A percentile compares a stretch with the other conserved stretches of the same genome.
phyloP scores from a whole-genome alignment of 1,284 basidiomycete species.

The Ustilago sp. region DNA sequence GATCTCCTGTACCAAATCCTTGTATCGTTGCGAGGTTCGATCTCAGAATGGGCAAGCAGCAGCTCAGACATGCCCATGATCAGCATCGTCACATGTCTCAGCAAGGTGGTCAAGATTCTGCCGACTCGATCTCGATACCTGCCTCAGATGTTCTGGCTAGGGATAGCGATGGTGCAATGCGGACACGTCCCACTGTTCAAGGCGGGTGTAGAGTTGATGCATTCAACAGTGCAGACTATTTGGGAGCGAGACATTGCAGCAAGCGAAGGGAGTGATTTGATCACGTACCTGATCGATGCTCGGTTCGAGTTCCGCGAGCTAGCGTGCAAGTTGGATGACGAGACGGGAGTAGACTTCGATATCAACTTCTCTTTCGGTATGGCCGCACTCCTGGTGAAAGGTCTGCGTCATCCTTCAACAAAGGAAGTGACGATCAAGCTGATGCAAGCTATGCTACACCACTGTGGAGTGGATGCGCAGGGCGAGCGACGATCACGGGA shows the following conservation, averaged over 20 bases:
- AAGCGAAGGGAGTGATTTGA: slow-evolving; percentile 49
- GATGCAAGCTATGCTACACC: slow-evolving; percentile 56
- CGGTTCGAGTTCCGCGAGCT: slow-evolving; percentile 62
- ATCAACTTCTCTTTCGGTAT: slow-evolving; percentile 65
- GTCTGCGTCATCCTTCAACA: slow-evolving; percentile 60
- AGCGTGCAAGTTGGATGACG: slow-evolving; percentile 62
- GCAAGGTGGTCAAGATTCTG: slow-evolving; percentile 65
- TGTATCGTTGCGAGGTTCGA: slow-evolving; percentile 74
- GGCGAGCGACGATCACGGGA: slow-evolving; percentile 36
- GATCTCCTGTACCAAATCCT: slow-evolving; percentile 89
- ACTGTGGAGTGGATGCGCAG: slow-evolving; percentile 48
- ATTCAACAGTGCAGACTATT: slow-evolving; percentile 54
- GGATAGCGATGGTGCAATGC: slow-evolving; percentile 62
- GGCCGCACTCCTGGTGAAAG: slow-evolving; percentile 64
- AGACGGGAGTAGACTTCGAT: slow-evolving; percentile 66
- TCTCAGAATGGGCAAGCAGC: slow-evolving; percentile 62
- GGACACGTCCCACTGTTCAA: slow-evolving; percentile 64
- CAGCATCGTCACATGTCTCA: slow-evolving; percentile 65
- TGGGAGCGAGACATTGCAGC: slow-evolving; percentile 52
- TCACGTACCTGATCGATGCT: slow-evolving; percentile 58
- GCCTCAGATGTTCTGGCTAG: slow-evolving; percentile 67
- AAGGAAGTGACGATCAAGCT: slow-evolving; percentile 58
- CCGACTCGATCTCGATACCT: slow-evolving; percentile 60
- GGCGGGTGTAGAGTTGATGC: slow-evolving; percentile 60
- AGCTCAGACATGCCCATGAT: slow-evolving; percentile 64